Evolutionary conservation across 2,329 filamentous ascomycete species (phyloP).

Genomic region (Teratosphaeria epicoccoides): DNA sequence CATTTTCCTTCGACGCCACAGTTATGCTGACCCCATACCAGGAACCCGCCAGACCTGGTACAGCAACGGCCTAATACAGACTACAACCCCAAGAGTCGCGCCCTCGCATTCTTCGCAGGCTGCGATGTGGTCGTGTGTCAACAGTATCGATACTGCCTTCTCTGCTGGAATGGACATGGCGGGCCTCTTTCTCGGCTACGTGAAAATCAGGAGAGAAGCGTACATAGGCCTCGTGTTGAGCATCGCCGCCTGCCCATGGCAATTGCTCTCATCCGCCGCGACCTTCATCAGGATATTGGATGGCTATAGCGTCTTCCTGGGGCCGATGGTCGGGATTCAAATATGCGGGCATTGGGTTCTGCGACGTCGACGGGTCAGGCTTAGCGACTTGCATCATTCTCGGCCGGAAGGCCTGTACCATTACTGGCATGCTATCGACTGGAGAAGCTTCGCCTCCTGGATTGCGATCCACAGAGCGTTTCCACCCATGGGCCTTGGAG

Average conservation of each 20-base stretch:
- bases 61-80: constrained; percentile 29
- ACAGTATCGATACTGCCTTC: constrained; percentile 39
- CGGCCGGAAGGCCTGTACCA: constrained; percentile 32
- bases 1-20: not conserved
- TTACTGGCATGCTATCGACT: constrained; percentile 35
- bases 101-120: constrained; percentile 38
- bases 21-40: not conserved
- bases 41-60: constrained; percentile 8
- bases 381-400: constrained; percentile 34
- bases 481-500: constrained; percentile 23
- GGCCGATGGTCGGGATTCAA: constrained; percentile 34
- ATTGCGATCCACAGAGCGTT: constrained; percentile 24
- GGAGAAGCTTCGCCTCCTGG: constrained; percentile 34
- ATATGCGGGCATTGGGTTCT: constrained; percentile 39
- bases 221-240: constrained; percentile 39
- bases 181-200: constrained; percentile 31
- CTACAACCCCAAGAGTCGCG: constrained; percentile 26
- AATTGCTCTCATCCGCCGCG: constrained; percentile 37
- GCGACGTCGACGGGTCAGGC: constrained; percentile 29
- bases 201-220: constrained; percentile 47
- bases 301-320: constrained; percentile 39
- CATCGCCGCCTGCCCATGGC: constrained; percentile 41
- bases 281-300: constrained; percentile 39
- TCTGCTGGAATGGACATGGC: constrained; percentile 47
- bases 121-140: constrained; percentile 36